Conservation (phyloP, 257 asterid species). For the Petunia axillaris region DNA sequence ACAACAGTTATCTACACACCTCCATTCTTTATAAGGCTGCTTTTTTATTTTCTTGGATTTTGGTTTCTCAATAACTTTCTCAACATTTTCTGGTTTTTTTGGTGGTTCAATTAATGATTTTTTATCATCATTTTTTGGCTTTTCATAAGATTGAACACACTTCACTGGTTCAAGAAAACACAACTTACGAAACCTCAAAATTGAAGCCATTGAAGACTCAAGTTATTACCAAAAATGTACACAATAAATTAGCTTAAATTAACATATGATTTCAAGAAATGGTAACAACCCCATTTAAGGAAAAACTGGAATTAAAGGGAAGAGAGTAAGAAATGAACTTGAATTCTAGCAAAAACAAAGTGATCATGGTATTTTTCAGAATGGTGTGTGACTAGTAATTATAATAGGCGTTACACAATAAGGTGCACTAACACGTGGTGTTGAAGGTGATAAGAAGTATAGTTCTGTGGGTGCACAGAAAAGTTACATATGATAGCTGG, state of each 20-base stretch:
- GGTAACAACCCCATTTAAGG: slow-evolving; percentile 13
- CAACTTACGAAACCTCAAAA: slow-evolving; percentile 67
- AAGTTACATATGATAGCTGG: slow-evolving; percentile 31
- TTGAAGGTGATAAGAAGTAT: slow-evolving; percentile 44
- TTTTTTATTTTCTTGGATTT: slow-evolving; percentile 32
- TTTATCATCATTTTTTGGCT: slow-evolving; percentile 27
- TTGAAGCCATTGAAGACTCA: slow-evolving; percentile 44
- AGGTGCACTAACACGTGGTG: slow-evolving; percentile 58
- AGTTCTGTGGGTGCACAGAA: slow-evolving; percentile 26
- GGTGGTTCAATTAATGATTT: not conserved
- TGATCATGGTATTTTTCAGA: slow-evolving; percentile 9
- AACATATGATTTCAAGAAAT: slow-evolving; percentile 11
- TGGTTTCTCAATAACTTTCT: slow-evolving; percentile 8
- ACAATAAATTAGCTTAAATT: not conserved
- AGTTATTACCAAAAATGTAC: not conserved
- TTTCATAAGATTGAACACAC: slow-evolving; percentile 33
- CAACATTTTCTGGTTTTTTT: slow-evolving; percentile 3
- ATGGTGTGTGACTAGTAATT: not conserved
- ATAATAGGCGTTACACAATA: slow-evolving; percentile 29
- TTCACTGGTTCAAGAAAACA: slow-evolving; percentile 61
- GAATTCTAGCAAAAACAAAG: not conserved
- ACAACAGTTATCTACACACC: slow-evolving; percentile 66
- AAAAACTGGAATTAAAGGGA: not conserved
- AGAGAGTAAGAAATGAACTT: slow-evolving; percentile 6
- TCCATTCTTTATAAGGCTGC: slow-evolving; percentile 49